These are phyloP conservation scores for Saraca asoca DNA, from an alignment of 331 rosid species.

Conservation along the genomic window DNA sequence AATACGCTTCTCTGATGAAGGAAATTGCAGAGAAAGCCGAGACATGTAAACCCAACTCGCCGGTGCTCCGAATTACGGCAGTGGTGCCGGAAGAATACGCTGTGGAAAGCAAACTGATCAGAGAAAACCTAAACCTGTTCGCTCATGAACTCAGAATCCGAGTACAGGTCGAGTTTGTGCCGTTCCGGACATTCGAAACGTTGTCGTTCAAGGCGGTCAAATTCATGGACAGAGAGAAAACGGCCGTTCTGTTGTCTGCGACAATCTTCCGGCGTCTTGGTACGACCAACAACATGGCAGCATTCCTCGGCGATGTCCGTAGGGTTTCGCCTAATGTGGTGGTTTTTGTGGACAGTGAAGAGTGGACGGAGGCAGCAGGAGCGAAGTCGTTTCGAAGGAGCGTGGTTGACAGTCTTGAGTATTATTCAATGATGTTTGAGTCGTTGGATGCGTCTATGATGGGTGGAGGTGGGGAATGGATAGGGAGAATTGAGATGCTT, in stretches of 20 bases:
- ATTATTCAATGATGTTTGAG: conserved; percentile 74
- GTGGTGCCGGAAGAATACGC: conserved; percentile 70
- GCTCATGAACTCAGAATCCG: conserved; percentile 74
- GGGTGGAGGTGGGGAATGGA: conserved; percentile 55
- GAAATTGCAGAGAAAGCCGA: conserved; percentile 68
- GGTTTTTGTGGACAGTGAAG: conserved; percentile 76
- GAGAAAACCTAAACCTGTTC: conserved; percentile 67
- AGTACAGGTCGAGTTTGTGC: conserved; percentile 62
- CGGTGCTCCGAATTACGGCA: conserved; percentile 68
- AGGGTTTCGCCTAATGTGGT: conserved; percentile 60
- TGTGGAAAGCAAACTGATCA: conserved; percentile 54
- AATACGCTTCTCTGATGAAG: conserved; percentile 83
- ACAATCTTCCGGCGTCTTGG: conserved; percentile 63
- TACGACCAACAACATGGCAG: conserved; percentile 25
- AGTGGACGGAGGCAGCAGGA: conserved; percentile 47
- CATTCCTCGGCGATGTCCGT: conserved; percentile 55
- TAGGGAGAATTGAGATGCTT: conserved; percentile 58
- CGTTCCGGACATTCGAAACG: conserved; percentile 52
- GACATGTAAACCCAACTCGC: conserved; percentile 33
- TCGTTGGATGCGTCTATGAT: conserved; percentile 64
- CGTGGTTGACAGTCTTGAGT: conserved; percentile 58
- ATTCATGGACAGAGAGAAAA: conserved; percentile 70
- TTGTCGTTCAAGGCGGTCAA: conserved; percentile 62
- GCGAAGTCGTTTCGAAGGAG: conserved; percentile 62
- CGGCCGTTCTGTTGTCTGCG: conserved; percentile 67